Percentiles rank a stretch among this genome's conserved stretches.
These are phyloP conservation scores for Aspergillus proliferans DNA, from an alignment of 2,329 filamentous ascomycete species.

Conservation along the genomic window DNA sequence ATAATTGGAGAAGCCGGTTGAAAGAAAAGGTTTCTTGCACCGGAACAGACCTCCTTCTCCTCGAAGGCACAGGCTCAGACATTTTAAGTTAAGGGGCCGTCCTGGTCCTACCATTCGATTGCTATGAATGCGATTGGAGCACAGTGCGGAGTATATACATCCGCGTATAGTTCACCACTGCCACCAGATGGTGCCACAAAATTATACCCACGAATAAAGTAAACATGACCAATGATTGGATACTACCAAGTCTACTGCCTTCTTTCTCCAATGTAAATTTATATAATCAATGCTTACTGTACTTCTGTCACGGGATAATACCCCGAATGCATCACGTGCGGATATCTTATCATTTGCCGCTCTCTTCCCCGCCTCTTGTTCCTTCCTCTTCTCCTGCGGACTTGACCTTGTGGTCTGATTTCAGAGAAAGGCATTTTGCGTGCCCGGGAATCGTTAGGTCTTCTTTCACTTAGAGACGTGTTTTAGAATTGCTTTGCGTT, in stretches of 20 bases:
- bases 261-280: not conserved
- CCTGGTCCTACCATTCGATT: not conserved
- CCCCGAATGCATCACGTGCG: not conserved
- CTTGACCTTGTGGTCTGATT: not conserved
- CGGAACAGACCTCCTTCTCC: not conserved
- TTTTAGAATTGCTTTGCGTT: constrained; percentile 3
- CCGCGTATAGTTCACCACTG: not conserved
- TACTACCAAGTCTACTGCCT: too few species aligned
- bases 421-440: not conserved
- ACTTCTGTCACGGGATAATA: not conserved
- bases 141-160: not conserved
- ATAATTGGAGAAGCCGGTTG: too few species aligned
- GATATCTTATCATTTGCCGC: not conserved
- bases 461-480: not conserved
- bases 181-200: not conserved
- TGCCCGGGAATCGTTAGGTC: not conserved
- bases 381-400: not conserved
- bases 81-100: too few species aligned
- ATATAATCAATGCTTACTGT: not conserved
- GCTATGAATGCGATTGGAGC: not conserved
- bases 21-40: not conserved
- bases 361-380: not conserved
- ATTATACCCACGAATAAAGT: not conserved
- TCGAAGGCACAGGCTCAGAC: too few species aligned
- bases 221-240: not conserved